phyloP scores from a whole-genome alignment of 1,139 yeast species.

The Candida glucosophila region DNA sequence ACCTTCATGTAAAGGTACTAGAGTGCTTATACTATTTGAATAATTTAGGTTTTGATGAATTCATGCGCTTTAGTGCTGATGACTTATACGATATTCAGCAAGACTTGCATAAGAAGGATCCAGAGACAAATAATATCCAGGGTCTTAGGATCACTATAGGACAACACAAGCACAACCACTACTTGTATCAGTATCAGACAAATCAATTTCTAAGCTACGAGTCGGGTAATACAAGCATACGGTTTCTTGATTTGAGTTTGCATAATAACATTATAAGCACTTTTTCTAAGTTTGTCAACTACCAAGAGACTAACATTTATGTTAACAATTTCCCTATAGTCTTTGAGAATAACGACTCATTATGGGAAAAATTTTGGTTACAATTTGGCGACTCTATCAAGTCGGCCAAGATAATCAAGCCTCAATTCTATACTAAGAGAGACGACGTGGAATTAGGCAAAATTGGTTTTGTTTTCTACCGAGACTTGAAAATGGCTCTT shows the following conservation, averaged over 20 bases:
- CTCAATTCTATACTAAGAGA: constrained; percentile 23
- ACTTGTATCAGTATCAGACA: constrained; percentile 13
- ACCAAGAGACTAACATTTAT: constrained; percentile 54
- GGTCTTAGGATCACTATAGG: constrained; percentile 23
- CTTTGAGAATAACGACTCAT: constrained; percentile 29
- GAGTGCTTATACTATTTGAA: constrained; percentile 24
- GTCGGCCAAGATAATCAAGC: constrained; percentile 37
- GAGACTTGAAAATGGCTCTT: constrained; percentile 29
- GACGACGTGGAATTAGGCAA: constrained; percentile 19
- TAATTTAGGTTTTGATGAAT: constrained; percentile 17
- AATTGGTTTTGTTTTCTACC: constrained; percentile 37
- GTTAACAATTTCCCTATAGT: constrained; percentile 43
- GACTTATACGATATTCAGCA: constrained; percentile 9
- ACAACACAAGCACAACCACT: constrained; percentile 33
- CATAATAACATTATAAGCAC: constrained; percentile 6
- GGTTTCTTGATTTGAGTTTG: constrained; percentile 4
- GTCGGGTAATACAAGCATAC: constrained; percentile 2
- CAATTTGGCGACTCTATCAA: constrained; percentile 32
- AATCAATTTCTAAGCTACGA: constrained; percentile 5
- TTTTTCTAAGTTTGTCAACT: constrained; percentile 19
- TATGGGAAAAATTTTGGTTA: constrained; percentile 33
- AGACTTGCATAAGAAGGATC: constrained; percentile 5
- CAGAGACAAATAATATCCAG: constrained; percentile 3
- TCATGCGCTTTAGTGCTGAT: constrained; percentile 13
- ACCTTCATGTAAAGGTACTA: constrained; percentile 17